Base-by-base conservation (phyloP, 805 yeast genomes). In the Starmerella kuoi region DNA sequence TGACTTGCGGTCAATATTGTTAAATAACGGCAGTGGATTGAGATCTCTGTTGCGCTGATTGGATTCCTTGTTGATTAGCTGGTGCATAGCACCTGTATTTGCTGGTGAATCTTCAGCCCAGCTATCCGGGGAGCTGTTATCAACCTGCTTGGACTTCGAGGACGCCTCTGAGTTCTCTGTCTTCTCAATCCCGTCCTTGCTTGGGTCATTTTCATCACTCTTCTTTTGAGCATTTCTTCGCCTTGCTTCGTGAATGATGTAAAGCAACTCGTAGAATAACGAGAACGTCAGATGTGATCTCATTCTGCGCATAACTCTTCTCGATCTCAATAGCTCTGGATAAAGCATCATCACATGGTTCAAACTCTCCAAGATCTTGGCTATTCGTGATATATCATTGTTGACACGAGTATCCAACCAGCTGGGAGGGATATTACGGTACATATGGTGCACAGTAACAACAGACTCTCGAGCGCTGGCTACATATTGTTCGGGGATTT, bases 191-290 rank as follows among this genome's bases (percentile, higher is more conserved):
- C 18, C 33, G 8, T 30, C 33, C 33, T 30, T n/a, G 18, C 18
- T 15, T 15, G 12, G 19, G 18, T 9, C 9, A 9, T 7, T n/a
- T 26, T 37, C 28, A 17, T 28, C 15, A 14, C 27, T 37, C 21
- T 40, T 47, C 36, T 48, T 40, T 27, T 50, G 47, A 8, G 55
- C 46, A 44, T 51, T 69, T 41, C 94, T 66, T 57, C 95, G 68
- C 58, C 94, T 69, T 1, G 95, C 95, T 56, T 87, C 96, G 61
- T 87, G 96, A 37, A 87, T 79, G 59, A 94, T 81, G 86, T 94
- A 86, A 11, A 87, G 88, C 40, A 87, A 67, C 60, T 87, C 96
- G 57, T 87, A 87, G 54, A 87, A 87, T 40, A 87, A 61, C 0
- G 95, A 85, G 1, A 91, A 94, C 0, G 95, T 81, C 52, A 87